Conservation (phyloP, 2,329 filamentous ascomycete species). For the Aspergillus proliferans region DNA sequence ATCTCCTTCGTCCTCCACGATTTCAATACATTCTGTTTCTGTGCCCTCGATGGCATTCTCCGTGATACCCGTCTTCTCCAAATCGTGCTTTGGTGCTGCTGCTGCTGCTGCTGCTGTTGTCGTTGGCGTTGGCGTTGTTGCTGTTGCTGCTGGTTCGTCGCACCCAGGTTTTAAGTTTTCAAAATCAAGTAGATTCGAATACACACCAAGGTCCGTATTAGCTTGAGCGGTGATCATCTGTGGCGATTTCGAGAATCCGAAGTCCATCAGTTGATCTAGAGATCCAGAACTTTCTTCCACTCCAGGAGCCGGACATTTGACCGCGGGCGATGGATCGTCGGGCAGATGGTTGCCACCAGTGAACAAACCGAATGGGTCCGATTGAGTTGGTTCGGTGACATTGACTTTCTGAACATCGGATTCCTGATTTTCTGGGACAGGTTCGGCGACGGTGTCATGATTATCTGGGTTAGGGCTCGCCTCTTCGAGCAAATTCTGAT, state of each 20-base stretch:
- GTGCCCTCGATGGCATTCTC: background rate
- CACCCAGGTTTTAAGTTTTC: background rate
- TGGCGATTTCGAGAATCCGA: slow-evolving; percentile 8
- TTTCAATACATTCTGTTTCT: slow-evolving; percentile 6
- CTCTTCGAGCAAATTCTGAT: background rate
- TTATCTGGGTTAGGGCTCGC: slow-evolving; percentile 2
- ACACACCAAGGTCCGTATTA: background rate
- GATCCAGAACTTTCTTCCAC: slow-evolving; percentile 3
- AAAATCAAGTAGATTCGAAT: slow-evolving; percentile 12
- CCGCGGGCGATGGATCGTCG: background rate
- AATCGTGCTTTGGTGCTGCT: background rate
- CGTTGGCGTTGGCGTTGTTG: background rate
- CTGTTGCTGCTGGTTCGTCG: background rate
- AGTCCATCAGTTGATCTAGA: slow-evolving; percentile 16
- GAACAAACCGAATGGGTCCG: background rate
- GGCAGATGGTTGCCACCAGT: background rate
- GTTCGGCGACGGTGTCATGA: background rate
- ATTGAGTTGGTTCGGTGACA: background rate
- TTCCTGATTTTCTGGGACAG: too few relatives aligned
- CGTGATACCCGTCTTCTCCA: background rate
- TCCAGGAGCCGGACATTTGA: background rate
- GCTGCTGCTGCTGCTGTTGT: background rate
- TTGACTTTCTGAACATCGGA: background rate
- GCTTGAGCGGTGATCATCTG: background rate
- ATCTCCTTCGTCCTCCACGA: slow-evolving; percentile 18